Percentiles rank a stretch among this genome's conserved stretches.
Evolutionary conservation across 768 basidiomycete species (phyloP).

Genomic region (Russula sp.): DNA sequence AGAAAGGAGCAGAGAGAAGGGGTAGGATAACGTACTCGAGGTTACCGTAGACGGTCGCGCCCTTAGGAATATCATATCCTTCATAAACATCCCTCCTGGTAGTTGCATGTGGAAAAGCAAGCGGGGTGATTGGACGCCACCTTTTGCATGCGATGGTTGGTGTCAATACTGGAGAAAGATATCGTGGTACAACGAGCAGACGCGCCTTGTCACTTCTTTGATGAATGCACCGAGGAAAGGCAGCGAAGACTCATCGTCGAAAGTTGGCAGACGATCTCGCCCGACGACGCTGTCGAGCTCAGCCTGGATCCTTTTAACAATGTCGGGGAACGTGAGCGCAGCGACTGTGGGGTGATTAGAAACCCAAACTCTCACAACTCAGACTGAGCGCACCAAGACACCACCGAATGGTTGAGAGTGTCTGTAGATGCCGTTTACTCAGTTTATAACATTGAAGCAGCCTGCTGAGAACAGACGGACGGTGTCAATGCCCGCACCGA

Average conservation of each 20-base stretch:
- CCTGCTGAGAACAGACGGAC: neutral
- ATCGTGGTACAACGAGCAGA: neutral
- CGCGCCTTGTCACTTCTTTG: constrained; percentile 21
- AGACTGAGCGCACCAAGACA: constrained; percentile 1
- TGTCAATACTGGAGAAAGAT: neutral
- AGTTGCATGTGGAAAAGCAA: constrained; percentile 13
- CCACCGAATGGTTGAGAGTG: constrained; percentile 4
- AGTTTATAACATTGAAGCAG: neutral
- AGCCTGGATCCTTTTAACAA: constrained; percentile 17
- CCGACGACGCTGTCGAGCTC: constrained; percentile 22
- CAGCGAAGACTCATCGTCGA: constrained; percentile 19
- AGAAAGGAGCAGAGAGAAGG: neutral
- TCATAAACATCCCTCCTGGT: constrained; percentile 1
- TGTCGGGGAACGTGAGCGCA: constrained; percentile 18
- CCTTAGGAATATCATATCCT: constrained; percentile 16
- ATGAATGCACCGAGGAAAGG: constrained; percentile 20
- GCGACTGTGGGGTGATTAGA: constrained; percentile 4
- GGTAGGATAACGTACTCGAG: constrained; percentile 7
- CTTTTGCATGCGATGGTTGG: neutral
- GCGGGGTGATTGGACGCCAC: constrained; percentile 10
- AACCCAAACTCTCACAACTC: neutral
- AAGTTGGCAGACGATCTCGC: constrained; percentile 19
- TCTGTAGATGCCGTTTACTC: neutral
- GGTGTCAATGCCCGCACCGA: constrained; percentile 19
- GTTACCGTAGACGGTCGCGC: constrained; percentile 8